Conservation (phyloP, 2,329 filamentous ascomycete species). For the Fonsecaea monophora region DNA sequence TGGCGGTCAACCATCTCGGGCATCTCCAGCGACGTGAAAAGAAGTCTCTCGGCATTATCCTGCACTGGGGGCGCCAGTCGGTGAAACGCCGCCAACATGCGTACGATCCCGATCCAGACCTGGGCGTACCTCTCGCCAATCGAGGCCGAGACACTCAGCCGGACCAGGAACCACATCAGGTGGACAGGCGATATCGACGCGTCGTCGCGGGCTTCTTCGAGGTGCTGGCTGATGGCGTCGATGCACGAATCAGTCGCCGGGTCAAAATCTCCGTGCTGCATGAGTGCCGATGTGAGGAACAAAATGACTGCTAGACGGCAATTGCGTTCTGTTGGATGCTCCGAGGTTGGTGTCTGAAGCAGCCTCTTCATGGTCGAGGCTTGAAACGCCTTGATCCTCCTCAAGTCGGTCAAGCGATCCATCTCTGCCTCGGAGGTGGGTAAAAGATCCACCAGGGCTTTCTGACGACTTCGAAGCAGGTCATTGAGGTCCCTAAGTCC, state of each 20-base stretch:
- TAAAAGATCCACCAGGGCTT: conserved; percentile 13
- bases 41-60: conserved; percentile 4
- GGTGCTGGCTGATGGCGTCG: conserved; percentile 11
- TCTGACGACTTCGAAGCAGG: conserved; percentile 15
- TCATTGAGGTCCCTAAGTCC: conserved; percentile 13
- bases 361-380: conserved; percentile 6
- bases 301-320: conserved; percentile 14
- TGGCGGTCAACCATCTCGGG: not conserved
- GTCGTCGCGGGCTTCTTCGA: conserved; percentile 6
- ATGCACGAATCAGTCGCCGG: conserved; percentile 12
- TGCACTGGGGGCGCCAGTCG: not conserved
- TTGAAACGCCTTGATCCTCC: conserved; percentile 6
- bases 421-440: conserved; percentile 18
- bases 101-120: conserved; percentile 8
- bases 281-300: conserved; percentile 18
- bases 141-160: conserved; percentile 5
- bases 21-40: conserved; percentile 15
- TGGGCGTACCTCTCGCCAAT: conserved; percentile 11
- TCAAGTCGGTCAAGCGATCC: conserved; percentile 16
- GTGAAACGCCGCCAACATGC: conserved; percentile 16
- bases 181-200: conserved; percentile 14
- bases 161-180: conserved; percentile 13
- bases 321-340: conserved; percentile 11
- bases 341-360: conserved; percentile 5
- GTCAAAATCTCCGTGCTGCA: conserved; percentile 18